A percentile compares a stretch with the other conserved stretches of the same genome.
Evolutionary conservation across 805 yeast species (phyloP).

Genomic region (Candida sphagnicola): DNA sequence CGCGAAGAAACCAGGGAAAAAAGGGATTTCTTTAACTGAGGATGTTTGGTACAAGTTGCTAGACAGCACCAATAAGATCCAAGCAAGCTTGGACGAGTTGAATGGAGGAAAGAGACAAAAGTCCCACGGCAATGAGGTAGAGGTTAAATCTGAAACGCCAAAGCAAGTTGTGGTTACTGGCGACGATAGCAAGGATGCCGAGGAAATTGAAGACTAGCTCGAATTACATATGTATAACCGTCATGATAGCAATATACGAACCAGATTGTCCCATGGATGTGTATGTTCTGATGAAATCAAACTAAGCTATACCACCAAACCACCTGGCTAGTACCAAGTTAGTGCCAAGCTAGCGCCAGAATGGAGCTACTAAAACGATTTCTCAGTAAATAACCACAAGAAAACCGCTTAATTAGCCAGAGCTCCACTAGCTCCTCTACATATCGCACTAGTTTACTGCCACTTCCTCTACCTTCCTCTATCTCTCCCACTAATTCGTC

Average conservation of each 20-base stretch:
- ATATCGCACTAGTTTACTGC: background rate
- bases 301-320: too few species aligned
- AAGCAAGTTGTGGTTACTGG: too few species aligned
- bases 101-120: too few species aligned
- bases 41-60: slow-evolving; percentile 52
- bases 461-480: background rate
- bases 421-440: background rate
- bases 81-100: slow-evolving; percentile 45
- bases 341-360: background rate
- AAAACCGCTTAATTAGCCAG: too few species aligned
- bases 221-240: slow-evolving; percentile 4
- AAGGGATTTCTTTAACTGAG: slow-evolving; percentile 61
- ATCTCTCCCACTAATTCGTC: background rate
- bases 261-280: too few species aligned
- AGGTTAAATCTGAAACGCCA: slow-evolving; percentile 2
- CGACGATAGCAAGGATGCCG: slow-evolving; percentile 9
- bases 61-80: slow-evolving; percentile 43
- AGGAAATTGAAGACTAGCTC: slow-evolving; percentile 19
- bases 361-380: too few species aligned
- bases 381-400: too few species aligned
- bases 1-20: slow-evolving; percentile 75
- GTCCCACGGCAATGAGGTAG: too few species aligned
- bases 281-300: too few species aligned
- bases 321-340: too few species aligned
- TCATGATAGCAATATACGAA: too few species aligned